Evolutionary conservation across 371 early-diverging fungal genomes (phyloP), one percentile per base, ranked within the genome.

Genomic region (Mortierella sp.): DNA sequence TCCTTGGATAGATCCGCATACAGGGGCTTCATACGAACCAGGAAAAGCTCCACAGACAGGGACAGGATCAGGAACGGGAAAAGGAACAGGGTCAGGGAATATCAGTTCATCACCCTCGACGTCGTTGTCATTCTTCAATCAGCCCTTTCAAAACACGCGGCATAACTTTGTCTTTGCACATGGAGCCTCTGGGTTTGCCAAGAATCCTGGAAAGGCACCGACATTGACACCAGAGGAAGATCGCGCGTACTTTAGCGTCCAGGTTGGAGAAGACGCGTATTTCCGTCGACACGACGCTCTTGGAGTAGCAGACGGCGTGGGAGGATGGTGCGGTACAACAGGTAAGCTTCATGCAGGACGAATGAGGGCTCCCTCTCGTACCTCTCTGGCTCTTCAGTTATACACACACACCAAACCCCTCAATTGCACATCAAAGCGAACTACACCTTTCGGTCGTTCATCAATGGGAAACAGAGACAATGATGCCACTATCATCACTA

Each of bases 221-320:
- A 57, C 57, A 21, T 41, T 61, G 47, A 64, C 82, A 25, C 87
- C 82, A 53, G 82, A 84, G 46, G 91, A 91, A 22, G 91, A 91
- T 53, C 90, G 86, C 65, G 85, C 92, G 19, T 93, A 91, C 70
- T 89, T 90, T 40, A 89, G 88, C 61, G 80, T 86, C 41, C 86
- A 93, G 79, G 86, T 92, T 70, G 94, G 94, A 24, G 93, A 94
- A 80, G 94, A 94, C 72, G 90, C 92, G 4, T 92, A 88, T 60
- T 93, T 94, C 67, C 67, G 82, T 61, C 83, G 94, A 44, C 67
- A 85, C 21, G 93, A 93, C 71, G 90, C 94, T 4, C 78, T 94
- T 14, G 94, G 94, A 19, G 90, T 94, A 12, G 93, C 92, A 10
- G 94, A 94, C 67, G 94, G 94, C 12, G 92, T 94, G 37, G 93